Percentiles rank a stretch among this genome's conserved stretches.
phyloP scores from a whole-genome alignment of 2,329 filamentous ascomycete genomes.

The Epichloe festucae region DNA sequence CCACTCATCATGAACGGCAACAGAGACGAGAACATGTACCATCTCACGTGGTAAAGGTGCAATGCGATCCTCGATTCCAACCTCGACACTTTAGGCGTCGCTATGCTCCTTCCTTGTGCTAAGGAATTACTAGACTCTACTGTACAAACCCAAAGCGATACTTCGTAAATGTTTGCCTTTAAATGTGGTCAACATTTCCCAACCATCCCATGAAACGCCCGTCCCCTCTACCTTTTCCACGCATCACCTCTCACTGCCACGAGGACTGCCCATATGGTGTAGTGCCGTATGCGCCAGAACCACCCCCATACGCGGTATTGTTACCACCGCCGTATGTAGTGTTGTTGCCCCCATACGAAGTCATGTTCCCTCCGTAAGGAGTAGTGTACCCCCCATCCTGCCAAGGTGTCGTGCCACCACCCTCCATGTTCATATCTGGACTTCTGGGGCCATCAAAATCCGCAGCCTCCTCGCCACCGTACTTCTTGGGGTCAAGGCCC shows the following conservation, averaged over 20 bases:
- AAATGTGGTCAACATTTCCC: neutral
- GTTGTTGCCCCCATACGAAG: slow-evolving; percentile 51
- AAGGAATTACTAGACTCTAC: neutral
- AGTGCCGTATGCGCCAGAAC: slow-evolving; percentile 30
- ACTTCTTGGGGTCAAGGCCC: slow-evolving; percentile 32
- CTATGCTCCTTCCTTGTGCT: neutral
- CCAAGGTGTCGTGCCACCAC: slow-evolving; percentile 41
- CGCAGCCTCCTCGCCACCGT: slow-evolving; percentile 44
- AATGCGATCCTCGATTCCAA: neutral
- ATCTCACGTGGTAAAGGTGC: neutral
- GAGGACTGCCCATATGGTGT: slow-evolving; percentile 35
- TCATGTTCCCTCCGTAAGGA: slow-evolving; percentile 48
- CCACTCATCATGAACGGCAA: neutral
- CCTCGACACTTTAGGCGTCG: neutral
- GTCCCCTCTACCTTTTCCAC: neutral
- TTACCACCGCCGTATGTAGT: slow-evolving; percentile 56
- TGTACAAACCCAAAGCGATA: slow-evolving; percentile 3
- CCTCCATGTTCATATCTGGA: slow-evolving; percentile 49
- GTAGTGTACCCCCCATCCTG: slow-evolving; percentile 56
- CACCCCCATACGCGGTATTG: slow-evolving; percentile 52
- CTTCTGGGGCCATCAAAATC: slow-evolving; percentile 53
- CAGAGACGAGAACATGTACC: neutral
- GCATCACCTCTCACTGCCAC: slow-evolving; percentile 27
- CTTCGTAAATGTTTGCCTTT: neutral
- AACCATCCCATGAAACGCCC: slow-evolving; percentile 4